phyloP scores from a whole-genome alignment of 306 rosid genomes.

The Quercus mongolica region DNA sequence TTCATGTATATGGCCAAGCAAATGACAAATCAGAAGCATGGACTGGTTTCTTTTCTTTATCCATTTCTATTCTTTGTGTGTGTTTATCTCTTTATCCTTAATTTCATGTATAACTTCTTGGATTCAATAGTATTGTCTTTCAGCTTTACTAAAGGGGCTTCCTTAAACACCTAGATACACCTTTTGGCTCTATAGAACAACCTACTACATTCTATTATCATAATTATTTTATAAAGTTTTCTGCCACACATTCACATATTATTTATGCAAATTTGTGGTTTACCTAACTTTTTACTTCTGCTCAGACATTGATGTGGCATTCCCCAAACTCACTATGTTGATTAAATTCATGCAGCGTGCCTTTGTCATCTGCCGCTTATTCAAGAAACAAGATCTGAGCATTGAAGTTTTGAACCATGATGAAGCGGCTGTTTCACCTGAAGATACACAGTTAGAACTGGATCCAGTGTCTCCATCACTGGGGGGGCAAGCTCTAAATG shows the following conservation, averaged over 20 bases:
- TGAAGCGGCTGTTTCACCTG: slow-evolving; percentile 53
- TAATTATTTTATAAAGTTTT: neutral
- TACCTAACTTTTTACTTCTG: neutral
- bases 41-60: neutral
- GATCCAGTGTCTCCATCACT: slow-evolving; percentile 41
- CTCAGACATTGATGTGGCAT: slow-evolving; percentile 1
- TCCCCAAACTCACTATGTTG: slow-evolving; percentile 16
- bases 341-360: slow-evolving; percentile 52
- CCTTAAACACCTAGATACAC: neutral
- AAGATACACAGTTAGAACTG: slow-evolving; percentile 34
- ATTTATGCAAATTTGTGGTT: neutral
- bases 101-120: neutral
- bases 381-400: slow-evolving; percentile 74
- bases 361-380: slow-evolving; percentile 84
- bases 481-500: slow-evolving; percentile 39
- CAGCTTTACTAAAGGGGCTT: neutral
- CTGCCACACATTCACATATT: neutral
- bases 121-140: neutral
- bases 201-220: neutral
- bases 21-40: neutral
- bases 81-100: neutral
- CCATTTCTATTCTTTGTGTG: neutral
- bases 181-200: neutral
- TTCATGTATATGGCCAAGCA: neutral
- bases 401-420: slow-evolving; percentile 46